phyloP scores from a whole-genome alignment of 169 alveolate species.

The Cyclospora cayetanensis region DNA sequence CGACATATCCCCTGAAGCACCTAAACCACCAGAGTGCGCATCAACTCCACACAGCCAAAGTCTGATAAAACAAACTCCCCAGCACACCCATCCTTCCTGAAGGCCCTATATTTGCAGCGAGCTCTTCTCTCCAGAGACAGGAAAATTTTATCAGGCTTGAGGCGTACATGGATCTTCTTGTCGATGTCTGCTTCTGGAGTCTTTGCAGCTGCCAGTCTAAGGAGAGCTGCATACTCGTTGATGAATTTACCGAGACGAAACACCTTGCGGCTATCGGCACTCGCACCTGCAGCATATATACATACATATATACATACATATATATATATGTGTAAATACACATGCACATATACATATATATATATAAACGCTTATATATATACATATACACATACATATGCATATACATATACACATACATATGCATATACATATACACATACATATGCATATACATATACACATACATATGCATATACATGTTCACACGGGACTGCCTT shows the following conservation, averaged over 20 bases:
- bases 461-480: no score
- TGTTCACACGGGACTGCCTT: no score
- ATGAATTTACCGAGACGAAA: constrained; percentile 58
- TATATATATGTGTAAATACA: no score
- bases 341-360: not conserved
- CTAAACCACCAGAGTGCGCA: no score
- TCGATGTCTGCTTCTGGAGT: not conserved
- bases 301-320: not conserved
- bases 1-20: constrained; percentile 55
- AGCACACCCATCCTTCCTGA: not conserved
- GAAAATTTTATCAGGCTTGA: not conserved
- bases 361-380: not conserved
- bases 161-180: not conserved
- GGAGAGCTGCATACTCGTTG: constrained; percentile 26
- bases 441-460: no score
- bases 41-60: no score
- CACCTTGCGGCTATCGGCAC: constrained; percentile 50
- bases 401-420: no score
- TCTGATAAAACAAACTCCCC: not conserved
- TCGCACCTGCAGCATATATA: not conserved
- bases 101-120: no score
- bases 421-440: no score
- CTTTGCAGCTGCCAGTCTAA: not conserved
- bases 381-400: not conserved
- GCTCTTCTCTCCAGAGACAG: no score